Conservation (phyloP, 2,329 filamentous ascomycete genomes). For the Furcasterigmium sp. region DNA sequence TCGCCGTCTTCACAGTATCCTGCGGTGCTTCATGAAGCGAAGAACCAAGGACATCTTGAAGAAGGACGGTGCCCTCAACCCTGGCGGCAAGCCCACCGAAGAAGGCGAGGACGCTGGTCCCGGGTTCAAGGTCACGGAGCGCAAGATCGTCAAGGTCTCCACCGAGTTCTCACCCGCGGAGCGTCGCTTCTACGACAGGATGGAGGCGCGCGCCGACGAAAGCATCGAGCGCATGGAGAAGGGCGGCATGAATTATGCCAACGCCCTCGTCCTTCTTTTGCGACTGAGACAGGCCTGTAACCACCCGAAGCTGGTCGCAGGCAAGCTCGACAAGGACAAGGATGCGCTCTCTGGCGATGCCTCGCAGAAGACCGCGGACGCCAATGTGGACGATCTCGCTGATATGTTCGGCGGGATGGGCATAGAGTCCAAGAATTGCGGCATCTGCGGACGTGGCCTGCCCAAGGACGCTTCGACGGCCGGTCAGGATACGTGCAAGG, state of each 20-base stretch:
- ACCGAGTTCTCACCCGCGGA: slow-evolving; percentile 77
- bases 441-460: slow-evolving; percentile 72
- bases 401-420: slow-evolving; percentile 82
- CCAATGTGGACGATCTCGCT: slow-evolving; percentile 76
- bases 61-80: slow-evolving; percentile 73
- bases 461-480: slow-evolving; percentile 37
- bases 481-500: slow-evolving; percentile 55
- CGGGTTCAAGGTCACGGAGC: slow-evolving; percentile 85
- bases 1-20: slow-evolving; percentile 72
- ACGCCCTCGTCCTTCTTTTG: slow-evolving; percentile 86
- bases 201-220: slow-evolving; percentile 80
- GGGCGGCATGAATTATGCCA: slow-evolving; percentile 81
- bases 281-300: slow-evolving; percentile 91
- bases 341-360: slow-evolving; percentile 64
- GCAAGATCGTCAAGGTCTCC: slow-evolving; percentile 77
- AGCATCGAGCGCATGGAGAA: slow-evolving; percentile 87
- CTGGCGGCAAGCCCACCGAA: slow-evolving; percentile 58
- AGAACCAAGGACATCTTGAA: slow-evolving; percentile 96
- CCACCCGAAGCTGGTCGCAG: slow-evolving; percentile 81
- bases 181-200: slow-evolving; percentile 75
- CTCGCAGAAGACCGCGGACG: slow-evolving; percentile 44
- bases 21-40: slow-evolving; percentile 97
- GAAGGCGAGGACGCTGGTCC: slow-evolving; percentile 46
- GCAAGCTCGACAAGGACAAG: slow-evolving; percentile 80
- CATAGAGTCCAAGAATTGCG: slow-evolving; percentile 72